Percentiles rank a stretch among this genome's conserved stretches.
Evolutionary conservation across 805 yeast species (phyloP).

Genomic region (Candida montana): DNA sequence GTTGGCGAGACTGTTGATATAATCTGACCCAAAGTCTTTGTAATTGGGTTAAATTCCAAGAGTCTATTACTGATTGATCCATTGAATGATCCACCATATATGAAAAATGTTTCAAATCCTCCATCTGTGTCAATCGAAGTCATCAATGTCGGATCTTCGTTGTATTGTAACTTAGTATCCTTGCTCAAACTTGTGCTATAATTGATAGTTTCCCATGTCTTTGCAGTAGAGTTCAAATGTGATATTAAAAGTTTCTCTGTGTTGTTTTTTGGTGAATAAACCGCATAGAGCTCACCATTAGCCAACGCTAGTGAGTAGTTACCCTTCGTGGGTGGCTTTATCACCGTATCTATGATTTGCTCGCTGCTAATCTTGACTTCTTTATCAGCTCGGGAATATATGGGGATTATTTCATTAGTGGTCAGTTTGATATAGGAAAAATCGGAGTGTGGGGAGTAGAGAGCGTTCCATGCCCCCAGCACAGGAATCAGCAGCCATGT

Average conservation of each 20-base stretch:
- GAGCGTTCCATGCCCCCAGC: constrained; percentile 12
- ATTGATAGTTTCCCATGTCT: constrained; percentile 13
- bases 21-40: constrained; percentile 32
- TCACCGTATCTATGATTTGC: background rate
- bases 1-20: constrained; percentile 49
- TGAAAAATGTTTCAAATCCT: constrained; percentile 35
- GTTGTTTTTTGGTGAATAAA: constrained; percentile 8
- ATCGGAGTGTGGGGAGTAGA: constrained; percentile 14
- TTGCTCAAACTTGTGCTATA: constrained; percentile 16
- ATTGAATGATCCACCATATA: constrained; percentile 45
- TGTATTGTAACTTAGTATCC: constrained; percentile 9
- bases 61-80: constrained; percentile 35
- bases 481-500: background rate
- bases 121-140: constrained; percentile 31
- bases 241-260: constrained; percentile 8
- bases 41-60: constrained; percentile 36
- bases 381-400: constrained; percentile 9
- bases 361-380: constrained; percentile 1
- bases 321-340: constrained; percentile 15
- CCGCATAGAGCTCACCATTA: constrained; percentile 19
- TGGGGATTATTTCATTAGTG: constrained; percentile 17
- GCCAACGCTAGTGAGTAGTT: constrained; percentile 22
- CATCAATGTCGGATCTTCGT: constrained; percentile 34
- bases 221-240: constrained; percentile 5
- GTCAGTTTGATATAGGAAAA: constrained; percentile 19